Percentiles rank a stretch among this genome's conserved stretches.
phyloP scores from a whole-genome alignment of 768 basidiomycete genomes.

The Serendipita sp. region DNA sequence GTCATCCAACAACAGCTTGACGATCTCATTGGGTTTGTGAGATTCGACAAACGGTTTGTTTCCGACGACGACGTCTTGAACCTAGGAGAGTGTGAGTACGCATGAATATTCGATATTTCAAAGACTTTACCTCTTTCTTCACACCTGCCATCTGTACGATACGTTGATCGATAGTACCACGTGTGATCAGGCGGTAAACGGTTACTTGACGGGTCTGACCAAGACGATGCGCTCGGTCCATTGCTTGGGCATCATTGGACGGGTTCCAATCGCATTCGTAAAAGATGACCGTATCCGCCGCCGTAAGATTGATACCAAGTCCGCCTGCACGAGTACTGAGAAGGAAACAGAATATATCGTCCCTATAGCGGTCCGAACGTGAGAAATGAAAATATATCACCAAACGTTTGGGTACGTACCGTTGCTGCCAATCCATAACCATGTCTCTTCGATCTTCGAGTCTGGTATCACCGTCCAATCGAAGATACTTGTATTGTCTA shows the following conservation, averaged over 20 bases:
- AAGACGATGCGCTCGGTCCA: conserved; percentile 94
- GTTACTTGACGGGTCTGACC: conserved; percentile 96
- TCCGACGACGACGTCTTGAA: conserved; percentile 98
- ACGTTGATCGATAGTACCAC: conserved; percentile 89
- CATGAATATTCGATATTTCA: conserved; percentile 3
- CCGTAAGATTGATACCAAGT: conserved; percentile 88
- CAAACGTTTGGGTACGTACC: conserved; percentile 31
- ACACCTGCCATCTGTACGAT: conserved; percentile 91
- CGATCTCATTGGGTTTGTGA: conserved; percentile 91
- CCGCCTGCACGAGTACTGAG: conserved; percentile 92
- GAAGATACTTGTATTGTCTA: conserved; percentile 87
- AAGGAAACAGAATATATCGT: conserved; percentile 78
- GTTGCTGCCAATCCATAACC: conserved; percentile 98
- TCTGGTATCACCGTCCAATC: conserved; percentile 86
- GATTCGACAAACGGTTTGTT: conserved; percentile 90
- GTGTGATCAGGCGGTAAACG: conserved; percentile 86
- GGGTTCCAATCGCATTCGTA: conserved; percentile 96
- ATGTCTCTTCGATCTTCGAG: conserved; percentile 94
- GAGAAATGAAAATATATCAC: background rate
- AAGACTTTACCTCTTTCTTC: conserved; percentile 71
- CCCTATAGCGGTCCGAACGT: conserved; percentile 25
- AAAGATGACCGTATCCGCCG: conserved; percentile 90
- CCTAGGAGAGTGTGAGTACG: conserved; percentile 29
- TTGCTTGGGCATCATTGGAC: conserved; percentile 93
- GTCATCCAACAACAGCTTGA: conserved; percentile 83